Conservation (phyloP, 768 basidiomycete species). For the Daedaleopsis nitida region DNA sequence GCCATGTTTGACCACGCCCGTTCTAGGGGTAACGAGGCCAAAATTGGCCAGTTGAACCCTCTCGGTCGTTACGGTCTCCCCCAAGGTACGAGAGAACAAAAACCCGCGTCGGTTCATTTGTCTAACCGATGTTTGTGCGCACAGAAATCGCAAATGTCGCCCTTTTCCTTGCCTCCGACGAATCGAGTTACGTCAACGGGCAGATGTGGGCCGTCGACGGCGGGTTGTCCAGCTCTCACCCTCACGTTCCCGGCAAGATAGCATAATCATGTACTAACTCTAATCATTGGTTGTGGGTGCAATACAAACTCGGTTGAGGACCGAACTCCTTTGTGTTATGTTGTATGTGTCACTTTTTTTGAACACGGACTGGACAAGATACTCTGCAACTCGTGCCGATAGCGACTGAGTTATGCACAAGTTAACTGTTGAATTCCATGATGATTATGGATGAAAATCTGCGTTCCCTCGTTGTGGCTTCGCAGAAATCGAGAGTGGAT, state of each 20-base stretch:
- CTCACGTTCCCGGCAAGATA: conserved; percentile 76
- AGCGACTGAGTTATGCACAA: too few relatives aligned
- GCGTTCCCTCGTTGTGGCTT: too few relatives aligned
- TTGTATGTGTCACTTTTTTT: too few relatives aligned
- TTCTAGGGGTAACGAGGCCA: conserved; percentile 66
- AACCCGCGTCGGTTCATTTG: too few relatives aligned
- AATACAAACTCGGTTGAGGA: too few relatives aligned
- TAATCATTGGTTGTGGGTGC: too few relatives aligned
- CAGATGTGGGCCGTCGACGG: conserved; percentile 88
- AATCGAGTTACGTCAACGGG: conserved; percentile 91
- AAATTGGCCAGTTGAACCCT: conserved; percentile 85
- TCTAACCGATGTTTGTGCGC: not conserved
- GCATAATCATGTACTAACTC: conserved; percentile 39
- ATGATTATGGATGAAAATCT: too few relatives aligned
- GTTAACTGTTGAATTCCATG: too few relatives aligned
- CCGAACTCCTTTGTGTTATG: too few relatives aligned
- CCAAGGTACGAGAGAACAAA: conserved; percentile 55
- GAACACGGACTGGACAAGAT: too few relatives aligned
- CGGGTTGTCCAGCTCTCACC: conserved; percentile 77
- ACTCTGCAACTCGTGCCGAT: too few relatives aligned
- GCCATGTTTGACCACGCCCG: conserved; percentile 78
- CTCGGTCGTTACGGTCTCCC: conserved; percentile 80
- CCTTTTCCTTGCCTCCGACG: conserved; percentile 87
- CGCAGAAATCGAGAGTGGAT: too few relatives aligned
- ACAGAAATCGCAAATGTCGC: conserved; percentile 86